Evolutionary conservation across 371 early-diverging fungal species (phyloP).

Genomic region (Apophysomyces trapeziformis): DNA sequence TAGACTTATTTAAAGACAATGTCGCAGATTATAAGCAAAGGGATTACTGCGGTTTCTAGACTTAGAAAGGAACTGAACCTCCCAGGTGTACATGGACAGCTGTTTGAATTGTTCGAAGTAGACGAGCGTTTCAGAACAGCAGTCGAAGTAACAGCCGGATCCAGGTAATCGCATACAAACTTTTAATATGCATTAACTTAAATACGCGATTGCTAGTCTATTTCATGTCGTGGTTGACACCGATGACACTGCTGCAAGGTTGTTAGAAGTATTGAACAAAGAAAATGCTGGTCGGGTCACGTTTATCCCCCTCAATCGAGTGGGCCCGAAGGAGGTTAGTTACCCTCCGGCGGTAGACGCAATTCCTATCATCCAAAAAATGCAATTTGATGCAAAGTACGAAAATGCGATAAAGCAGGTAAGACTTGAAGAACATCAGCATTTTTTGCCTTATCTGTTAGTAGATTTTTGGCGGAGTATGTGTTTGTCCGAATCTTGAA

Average conservation of each 20-base stretch:
- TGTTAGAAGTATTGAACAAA: constrained; percentile 78
- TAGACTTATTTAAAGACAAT: not conserved
- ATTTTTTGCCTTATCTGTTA: not conserved
- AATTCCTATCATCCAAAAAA: constrained; percentile 80
- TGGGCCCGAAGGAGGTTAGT: constrained; percentile 60
- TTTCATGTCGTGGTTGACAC: constrained; percentile 98
- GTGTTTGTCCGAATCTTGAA: constrained; percentile 90
- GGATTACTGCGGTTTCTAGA: constrained; percentile 71
- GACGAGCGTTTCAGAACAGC: constrained; percentile 83
- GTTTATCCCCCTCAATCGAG: constrained; percentile 95
- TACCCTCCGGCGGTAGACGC: constrained; percentile 81
- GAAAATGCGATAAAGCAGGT: constrained; percentile 79
- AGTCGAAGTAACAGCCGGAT: constrained; percentile 91
- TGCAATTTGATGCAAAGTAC: constrained; percentile 71
- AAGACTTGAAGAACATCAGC: not conserved
- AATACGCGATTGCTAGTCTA: constrained; percentile 56
- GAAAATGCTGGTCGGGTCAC: constrained; percentile 90
- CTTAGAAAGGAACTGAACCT: constrained; percentile 69
- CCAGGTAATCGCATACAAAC: constrained; percentile 49
- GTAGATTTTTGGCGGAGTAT: constrained; percentile 85
- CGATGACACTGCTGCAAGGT: constrained; percentile 83
- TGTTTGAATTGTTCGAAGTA: constrained; percentile 91
- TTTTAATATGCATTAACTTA: not conserved
- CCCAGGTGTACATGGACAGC: constrained; percentile 87
- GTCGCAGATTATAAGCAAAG: constrained; percentile 65